Evolutionary conservation across 1,284 basidiomycete species (phyloP), one percentile per base, ranked within the genome.

Genomic region (Ceratobasidium sp.): DNA sequence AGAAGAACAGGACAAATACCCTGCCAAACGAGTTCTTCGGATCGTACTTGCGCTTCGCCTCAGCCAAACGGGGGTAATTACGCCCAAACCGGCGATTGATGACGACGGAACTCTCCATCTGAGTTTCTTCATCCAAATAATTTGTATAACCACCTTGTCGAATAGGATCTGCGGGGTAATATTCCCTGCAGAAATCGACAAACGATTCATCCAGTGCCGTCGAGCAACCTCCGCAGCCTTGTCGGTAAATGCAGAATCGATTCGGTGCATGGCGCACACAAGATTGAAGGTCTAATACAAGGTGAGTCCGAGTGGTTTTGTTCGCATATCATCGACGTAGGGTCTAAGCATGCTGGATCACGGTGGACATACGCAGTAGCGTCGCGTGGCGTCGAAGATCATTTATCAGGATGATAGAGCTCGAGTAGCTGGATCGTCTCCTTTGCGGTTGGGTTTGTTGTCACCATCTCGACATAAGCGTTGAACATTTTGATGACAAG

Each of bases 21-120:
- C 66, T 75, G 44, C 78, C 59, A 48, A 75, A 79, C 2, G 78
- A 23, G 48, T 60, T 69, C 4, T 69, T 77, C 20, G 79, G 79
- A 50, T 79, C 79, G 23, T 76, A 79, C 62, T 78, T 74, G 3
- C 41, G 30, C 71, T 79, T 79, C n/a, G 66, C 35, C 41, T 78
- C 71, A 14, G 55, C 41, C 48, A 79, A 50, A 6, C 77, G 50
- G 20, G 77, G 64, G 30, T 68, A 68, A 33, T 79, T 78, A 14
- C 35, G 48, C 20, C 70, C 70, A 27, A 79, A 79, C 3, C 70
- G 70, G 12, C 59, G 57, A 50, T 20, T 30, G 7, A 27, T 10
- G 1, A 55, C 57, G 50, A 30, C 66, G 0, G 38, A 35, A 20
- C 33, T 65, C 16, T 48, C 30, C 23, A 30, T 65, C 27, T 38